These are phyloP conservation scores for Kwoniella dendrophila DNA, from an alignment of 768 basidiomycete species.

Conservation along the genomic window DNA sequence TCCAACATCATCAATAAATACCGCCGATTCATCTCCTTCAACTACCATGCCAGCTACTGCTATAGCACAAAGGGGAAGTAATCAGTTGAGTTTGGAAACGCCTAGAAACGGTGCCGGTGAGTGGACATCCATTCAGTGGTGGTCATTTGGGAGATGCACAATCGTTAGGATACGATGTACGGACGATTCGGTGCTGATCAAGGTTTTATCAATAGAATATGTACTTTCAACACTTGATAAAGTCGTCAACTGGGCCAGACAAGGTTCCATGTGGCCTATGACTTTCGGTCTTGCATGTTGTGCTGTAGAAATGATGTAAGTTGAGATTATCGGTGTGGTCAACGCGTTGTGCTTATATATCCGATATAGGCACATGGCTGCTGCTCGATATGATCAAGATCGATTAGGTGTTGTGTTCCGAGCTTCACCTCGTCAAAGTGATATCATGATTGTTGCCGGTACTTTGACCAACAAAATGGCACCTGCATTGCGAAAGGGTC, in stretches of 20 bases:
- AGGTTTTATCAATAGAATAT: too few relatives aligned
- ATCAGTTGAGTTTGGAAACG: constrained; percentile 80
- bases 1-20: constrained; percentile 45
- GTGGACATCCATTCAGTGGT: constrained; percentile 15
- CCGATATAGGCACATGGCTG: constrained; percentile 97
- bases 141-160: not conserved
- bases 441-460: constrained; percentile 99
- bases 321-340: not conserved
- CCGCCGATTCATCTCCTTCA: constrained; percentile 48
- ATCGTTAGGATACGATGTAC: too few relatives aligned
- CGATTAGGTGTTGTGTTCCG: constrained; percentile 96
- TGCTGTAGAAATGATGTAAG: constrained; percentile 74
- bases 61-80: constrained; percentile 75
- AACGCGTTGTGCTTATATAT: not conserved
- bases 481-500: constrained; percentile 85
- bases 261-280: constrained; percentile 99
- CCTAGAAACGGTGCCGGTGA: constrained; percentile 86
- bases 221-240: constrained; percentile 95
- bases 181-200: too few relatives aligned
- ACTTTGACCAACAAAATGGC: constrained; percentile 99
- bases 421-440: constrained; percentile 95
- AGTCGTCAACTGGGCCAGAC: constrained; percentile 93
- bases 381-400: constrained; percentile 97
- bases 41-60: constrained; percentile 59
- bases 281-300: constrained; percentile 96